Base-by-base conservation (phyloP, 192 early-diverging fungal genomes). In the Paraglomus brasilianum region DNA sequence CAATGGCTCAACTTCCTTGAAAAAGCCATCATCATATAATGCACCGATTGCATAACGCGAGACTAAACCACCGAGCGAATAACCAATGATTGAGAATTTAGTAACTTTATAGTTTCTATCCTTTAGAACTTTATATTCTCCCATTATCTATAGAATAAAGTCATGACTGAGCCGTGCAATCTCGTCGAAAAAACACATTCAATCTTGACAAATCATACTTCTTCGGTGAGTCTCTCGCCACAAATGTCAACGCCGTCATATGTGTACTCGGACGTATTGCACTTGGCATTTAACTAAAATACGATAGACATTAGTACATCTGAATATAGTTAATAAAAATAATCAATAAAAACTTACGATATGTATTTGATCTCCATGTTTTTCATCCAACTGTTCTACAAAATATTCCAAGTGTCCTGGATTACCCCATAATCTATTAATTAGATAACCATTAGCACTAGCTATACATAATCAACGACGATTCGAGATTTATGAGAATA, bases 231-330 rank as follows among this genome's bases (percentile, higher is more conserved):
- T 62, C 85, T 36, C 17, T 81, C 69, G 14, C 78, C 85, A 64
- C 85, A 86, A 14, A 86, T 75, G 43, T 83, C 83, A 5, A 86
- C 66, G 10, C 85, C 85, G 50, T 86, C 85, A 65, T 84, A 86
- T 0, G 83, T 83, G 52, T 77, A 77, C 5, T 72, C 71, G 11
- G 78, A 73, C 44, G 81, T 78, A 66, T 84, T 84, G 3, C 71
- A 62, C 17, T 77, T 68, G 17, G 68, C 69, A 48, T 83, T 82
- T 14, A 83, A 73, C 84, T 86, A 70, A 50, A 47, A 30, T 41
- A 40, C 53, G 30, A 56, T 55, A 64, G 15, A 44, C 19, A 41
- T 47, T 50, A 22, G n/a, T n/a, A 56, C 1, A 21, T 11, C 5
- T 7, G 5, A 11, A 19, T 15, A 5, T 14, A 44, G 17, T 14